phyloP scores from a whole-genome alignment of 768 basidiomycete genomes.

The Boletus tylopilopsis region DNA sequence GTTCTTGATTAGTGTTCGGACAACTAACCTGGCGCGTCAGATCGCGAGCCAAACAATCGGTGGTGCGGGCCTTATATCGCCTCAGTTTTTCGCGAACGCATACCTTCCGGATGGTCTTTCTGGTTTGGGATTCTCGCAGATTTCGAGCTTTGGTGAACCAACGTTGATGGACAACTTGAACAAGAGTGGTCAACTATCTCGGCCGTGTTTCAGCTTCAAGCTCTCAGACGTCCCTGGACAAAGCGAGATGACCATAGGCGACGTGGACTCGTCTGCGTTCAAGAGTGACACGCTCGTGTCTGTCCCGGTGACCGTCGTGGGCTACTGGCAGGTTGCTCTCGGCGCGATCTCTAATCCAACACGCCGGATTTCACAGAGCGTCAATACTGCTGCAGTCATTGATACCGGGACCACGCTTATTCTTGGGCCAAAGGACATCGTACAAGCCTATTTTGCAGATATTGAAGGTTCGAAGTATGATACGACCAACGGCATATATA shows the following conservation, averaged over 20 bases:
- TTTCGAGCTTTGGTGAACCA: slow-evolving; percentile 31
- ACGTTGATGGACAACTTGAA: slow-evolving; percentile 43
- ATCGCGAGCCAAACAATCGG: slow-evolving; percentile 33
- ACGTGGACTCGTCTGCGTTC: slow-evolving; percentile 45
- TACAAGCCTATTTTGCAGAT: slow-evolving; percentile 19
- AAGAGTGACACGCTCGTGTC: slow-evolving; percentile 42
- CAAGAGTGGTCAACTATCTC: slow-evolving; percentile 18
- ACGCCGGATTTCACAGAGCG: neutral
- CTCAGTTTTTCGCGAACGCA: neutral
- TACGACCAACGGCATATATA: slow-evolving; percentile 26
- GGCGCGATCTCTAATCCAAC: neutral
- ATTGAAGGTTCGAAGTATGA: slow-evolving; percentile 21
- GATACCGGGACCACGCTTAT: slow-evolving; percentile 31
- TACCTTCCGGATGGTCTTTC: slow-evolving; percentile 33
- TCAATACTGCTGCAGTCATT: slow-evolving; percentile 23
- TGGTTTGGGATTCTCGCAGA: slow-evolving; percentile 37
- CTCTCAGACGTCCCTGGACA: slow-evolving; percentile 26
- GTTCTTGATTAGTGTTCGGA: neutral
- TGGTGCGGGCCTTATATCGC: neutral
- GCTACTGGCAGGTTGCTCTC: slow-evolving; percentile 36
- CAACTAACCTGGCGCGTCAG: slow-evolving; percentile 8
- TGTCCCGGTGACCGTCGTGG: slow-evolving; percentile 23
- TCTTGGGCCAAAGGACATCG: slow-evolving; percentile 14
- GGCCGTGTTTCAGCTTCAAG: slow-evolving; percentile 41
- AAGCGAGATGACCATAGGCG: slow-evolving; percentile 22